A percentile compares a stretch with the other conserved stretches of the same genome.
Evolutionary conservation across 257 asterid genomes (phyloP).

Genomic region (Primulina huaijiensis): DNA sequence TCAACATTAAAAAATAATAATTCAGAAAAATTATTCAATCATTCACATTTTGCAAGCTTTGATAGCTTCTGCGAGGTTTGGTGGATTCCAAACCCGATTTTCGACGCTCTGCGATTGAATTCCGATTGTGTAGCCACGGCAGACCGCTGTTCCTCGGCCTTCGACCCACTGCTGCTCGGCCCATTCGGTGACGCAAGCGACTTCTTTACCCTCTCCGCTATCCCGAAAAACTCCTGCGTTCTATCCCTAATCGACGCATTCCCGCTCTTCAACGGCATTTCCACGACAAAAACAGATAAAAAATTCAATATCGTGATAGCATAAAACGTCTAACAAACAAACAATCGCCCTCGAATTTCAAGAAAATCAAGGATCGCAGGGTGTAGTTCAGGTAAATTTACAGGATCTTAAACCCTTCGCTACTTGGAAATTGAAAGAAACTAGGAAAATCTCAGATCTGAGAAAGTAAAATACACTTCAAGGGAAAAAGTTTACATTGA

Average conservation of each 20-base stretch:
- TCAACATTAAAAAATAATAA: not conserved
- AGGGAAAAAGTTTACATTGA: not conserved
- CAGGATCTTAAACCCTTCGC: not conserved
- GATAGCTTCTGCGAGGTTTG: slow-evolving; percentile 92
- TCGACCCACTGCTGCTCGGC: slow-evolving; percentile 56
- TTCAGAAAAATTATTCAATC: not conserved
- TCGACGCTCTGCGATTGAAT: slow-evolving; percentile 80
- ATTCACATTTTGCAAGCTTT: slow-evolving; percentile 84
- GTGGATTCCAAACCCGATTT: slow-evolving; percentile 80
- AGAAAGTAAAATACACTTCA: not conserved
- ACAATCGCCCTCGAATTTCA: not conserved
- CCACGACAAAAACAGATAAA: slow-evolving; percentile 13
- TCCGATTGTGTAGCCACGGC: slow-evolving; percentile 80
- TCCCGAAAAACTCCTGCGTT: slow-evolving; percentile 69
- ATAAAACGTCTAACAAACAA: not conserved
- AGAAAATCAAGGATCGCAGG: not conserved
- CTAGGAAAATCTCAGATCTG: not conserved
- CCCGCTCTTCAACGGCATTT: slow-evolving; percentile 61
- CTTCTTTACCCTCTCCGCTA: slow-evolving; percentile 63
- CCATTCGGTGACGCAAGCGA: slow-evolving; percentile 56
- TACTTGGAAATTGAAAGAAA: not conserved
- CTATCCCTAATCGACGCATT: slow-evolving; percentile 85
- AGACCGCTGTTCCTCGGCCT: slow-evolving; percentile 49
- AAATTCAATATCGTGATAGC: slow-evolving; percentile 8
- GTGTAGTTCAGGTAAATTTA: not conserved